These are phyloP conservation scores for Clonostachys rosea DNA, from an alignment of 2,329 filamentous ascomycete genomes.

Conservation along the genomic window DNA sequence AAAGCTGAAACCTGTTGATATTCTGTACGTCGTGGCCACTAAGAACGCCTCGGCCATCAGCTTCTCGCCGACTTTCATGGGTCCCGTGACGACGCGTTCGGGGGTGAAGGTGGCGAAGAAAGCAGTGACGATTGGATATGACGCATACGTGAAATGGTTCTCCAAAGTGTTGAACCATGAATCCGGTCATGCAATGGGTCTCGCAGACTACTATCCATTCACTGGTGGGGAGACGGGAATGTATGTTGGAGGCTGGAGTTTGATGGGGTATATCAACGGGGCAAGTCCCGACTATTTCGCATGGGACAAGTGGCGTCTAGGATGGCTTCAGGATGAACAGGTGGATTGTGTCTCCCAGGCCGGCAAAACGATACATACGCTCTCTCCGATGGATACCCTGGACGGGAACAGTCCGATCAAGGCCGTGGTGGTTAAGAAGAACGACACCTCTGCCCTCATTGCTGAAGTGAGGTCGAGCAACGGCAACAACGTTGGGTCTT, in stretches of 20 bases:
- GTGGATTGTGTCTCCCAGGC: slow-evolving; percentile 19
- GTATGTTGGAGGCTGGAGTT: slow-evolving; percentile 27
- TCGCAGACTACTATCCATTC: slow-evolving; percentile 28
- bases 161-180: slow-evolving; percentile 28
- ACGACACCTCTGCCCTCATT: slow-evolving; percentile 13
- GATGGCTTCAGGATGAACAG: slow-evolving; percentile 25
- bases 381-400: neutral
- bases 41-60: neutral
- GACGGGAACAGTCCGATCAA: neutral
- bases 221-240: slow-evolving; percentile 14
- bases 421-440: neutral
- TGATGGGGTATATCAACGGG: slow-evolving; percentile 27
- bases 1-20: slow-evolving; percentile 4
- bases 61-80: neutral
- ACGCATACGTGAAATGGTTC: slow-evolving; percentile 21
- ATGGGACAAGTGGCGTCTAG: slow-evolving; percentile 31
- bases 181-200: slow-evolving; percentile 28
- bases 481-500: slow-evolving; percentile 16
- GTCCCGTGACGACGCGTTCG: neutral
- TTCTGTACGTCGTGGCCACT: slow-evolving; percentile 20
- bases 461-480: slow-evolving; percentile 20
- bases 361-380: slow-evolving; percentile 17
- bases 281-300: slow-evolving; percentile 27
- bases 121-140: slow-evolving; percentile 22
- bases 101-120: slow-evolving; percentile 15